Base-by-base conservation (phyloP, 2,329 filamentous ascomycete genomes). In the Colletotrichum filicis region DNA sequence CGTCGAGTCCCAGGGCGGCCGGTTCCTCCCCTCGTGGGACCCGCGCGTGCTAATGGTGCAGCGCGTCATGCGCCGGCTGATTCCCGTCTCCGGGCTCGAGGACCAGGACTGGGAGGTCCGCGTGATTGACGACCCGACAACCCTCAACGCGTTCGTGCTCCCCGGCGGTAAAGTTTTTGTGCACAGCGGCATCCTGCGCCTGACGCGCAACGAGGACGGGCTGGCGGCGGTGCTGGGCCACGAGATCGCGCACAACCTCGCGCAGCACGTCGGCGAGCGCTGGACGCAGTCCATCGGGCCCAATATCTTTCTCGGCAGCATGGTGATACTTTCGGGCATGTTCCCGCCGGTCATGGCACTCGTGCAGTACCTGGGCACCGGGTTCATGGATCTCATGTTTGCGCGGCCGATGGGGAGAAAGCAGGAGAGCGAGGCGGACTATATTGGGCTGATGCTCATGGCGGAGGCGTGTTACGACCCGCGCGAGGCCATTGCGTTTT, bases 371-470 rank as follows among this genome's bases (percentile, higher is more conserved):
- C 77, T 85, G 49, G 85, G 84, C 19, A 84, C 86, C 2, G 82
- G 88, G 2, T 66, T 92, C 26, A 82, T 93, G 32, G 87, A 93
- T 63, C 80, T 93, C 19, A 87, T 92, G n/a, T 90, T 94, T 79
- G 86, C 86, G 61, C 85, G 89, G 73, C 94, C 93, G 1, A 93
- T 93, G 80, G 90, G 89, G 59, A 86, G 94, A 61, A 88, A 87
- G 78, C 93, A 95, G 83, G 94, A 93, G 85, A 90, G 87, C 61
- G 93, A 96, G 83, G 94, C 94, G 0, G 94, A 96, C 78, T 94
- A 93, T 77, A 94, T 95, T 60, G 94, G 94, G 0, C 82, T 95
- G 42, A 90, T 95, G 88, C 93, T 95, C 88, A 95, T 95, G 92
- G 90, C 93, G 0, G 90, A 94, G 82, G 92, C 92, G 30, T 95